Conservation (phyloP, 164 flowering plant species). For the Sextonia rubra region DNA sequence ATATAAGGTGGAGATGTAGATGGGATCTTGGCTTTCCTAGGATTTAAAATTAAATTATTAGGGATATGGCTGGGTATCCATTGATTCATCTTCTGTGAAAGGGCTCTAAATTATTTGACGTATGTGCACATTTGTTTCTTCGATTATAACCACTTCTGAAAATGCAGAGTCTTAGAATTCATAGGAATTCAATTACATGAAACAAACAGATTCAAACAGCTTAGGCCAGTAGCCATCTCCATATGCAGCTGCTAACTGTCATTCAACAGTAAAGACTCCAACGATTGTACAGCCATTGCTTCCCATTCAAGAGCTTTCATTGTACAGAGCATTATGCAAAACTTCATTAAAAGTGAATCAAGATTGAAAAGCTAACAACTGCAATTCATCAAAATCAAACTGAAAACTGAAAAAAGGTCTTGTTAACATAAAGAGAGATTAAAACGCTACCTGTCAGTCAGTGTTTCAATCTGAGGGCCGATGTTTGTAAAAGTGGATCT, state of each 20-base stretch:
- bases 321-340: background rate
- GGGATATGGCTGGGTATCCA: no score
- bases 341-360: background rate
- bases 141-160: background rate
- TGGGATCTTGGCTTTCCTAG: no score
- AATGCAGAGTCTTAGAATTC: background rate
- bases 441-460: constrained; percentile 67
- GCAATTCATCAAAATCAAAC: background rate
- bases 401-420: background rate
- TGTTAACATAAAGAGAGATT: background rate
- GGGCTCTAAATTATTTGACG: no score
- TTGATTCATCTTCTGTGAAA: no score
- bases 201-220: no score
- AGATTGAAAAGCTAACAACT: background rate
- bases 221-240: background rate
- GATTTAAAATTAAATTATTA: no score
- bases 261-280: background rate
- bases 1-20: no score
- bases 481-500: constrained; percentile 50
- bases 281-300: background rate
- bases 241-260: background rate
- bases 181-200: no score
- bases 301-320: background rate
- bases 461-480: constrained; percentile 35
- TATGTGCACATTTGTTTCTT: no score